phyloP scores from a whole-genome alignment of 768 basidiomycete species.

The Lactarius hengduanensis region DNA sequence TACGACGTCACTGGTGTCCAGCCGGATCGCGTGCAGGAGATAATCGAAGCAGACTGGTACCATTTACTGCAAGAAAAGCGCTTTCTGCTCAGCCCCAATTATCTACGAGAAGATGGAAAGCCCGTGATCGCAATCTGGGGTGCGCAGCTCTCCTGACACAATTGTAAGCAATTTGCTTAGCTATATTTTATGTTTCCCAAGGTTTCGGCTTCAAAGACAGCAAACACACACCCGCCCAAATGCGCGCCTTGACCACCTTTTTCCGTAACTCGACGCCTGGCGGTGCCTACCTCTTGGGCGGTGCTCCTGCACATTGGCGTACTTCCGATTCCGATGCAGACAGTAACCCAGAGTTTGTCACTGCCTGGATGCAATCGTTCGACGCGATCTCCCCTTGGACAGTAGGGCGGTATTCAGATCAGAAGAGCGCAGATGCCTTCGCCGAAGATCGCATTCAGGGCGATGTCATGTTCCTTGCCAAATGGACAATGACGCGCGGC shows the following conservation, averaged over 20 bases:
- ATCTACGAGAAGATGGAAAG: conserved; percentile 65
- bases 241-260: conserved; percentile 54
- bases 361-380: conserved; percentile 74
- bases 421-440: conserved; percentile 62
- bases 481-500: conserved; percentile 34
- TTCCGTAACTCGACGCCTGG: conserved; percentile 64
- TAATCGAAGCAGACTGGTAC: conserved; percentile 70
- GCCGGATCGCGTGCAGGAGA: conserved; percentile 60
- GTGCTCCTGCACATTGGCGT: conserved; percentile 73
- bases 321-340: conserved; percentile 69
- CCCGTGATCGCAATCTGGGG: conserved; percentile 79
- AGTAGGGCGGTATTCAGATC: conserved; percentile 63
- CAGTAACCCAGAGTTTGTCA: conserved; percentile 58
- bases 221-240: conserved; percentile 58
- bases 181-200: conserved; percentile 30
- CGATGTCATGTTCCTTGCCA: conserved; percentile 60
- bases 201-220: conserved; percentile 68
- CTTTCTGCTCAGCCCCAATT: conserved; percentile 68
- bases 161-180: conserved; percentile 1
- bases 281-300: conserved; percentile 73
- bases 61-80: conserved; percentile 63
- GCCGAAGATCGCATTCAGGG: conserved; percentile 59
- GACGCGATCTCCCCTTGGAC: conserved; percentile 85
- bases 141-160: conserved; percentile 23
- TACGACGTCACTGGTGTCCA: conserved; percentile 83